A percentile compares a stretch with the other conserved stretches of the same genome.
Evolutionary conservation across 2,329 filamentous ascomycete genomes (phyloP).

Genomic region (Alternaria rosae): DNA sequence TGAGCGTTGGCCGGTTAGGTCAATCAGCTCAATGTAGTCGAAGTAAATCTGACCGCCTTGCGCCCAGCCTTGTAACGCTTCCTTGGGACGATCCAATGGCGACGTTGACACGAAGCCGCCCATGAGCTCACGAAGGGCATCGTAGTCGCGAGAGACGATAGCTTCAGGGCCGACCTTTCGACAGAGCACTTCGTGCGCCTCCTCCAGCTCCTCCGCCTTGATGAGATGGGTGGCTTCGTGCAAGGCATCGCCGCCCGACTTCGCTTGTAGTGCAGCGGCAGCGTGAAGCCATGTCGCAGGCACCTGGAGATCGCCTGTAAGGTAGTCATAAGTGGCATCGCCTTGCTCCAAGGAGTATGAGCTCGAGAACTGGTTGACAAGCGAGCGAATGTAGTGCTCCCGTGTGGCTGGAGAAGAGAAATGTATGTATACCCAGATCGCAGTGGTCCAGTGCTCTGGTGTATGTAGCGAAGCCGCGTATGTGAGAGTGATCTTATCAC

Average conservation of each 20-base stretch:
- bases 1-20: slow-evolving; percentile 40
- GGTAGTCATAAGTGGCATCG: slow-evolving; percentile 63
- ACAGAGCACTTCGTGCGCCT: slow-evolving; percentile 85
- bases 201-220: slow-evolving; percentile 74
- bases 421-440: slow-evolving; percentile 79
- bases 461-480: slow-evolving; percentile 49
- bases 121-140: slow-evolving; percentile 72
- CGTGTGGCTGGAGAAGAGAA: slow-evolving; percentile 70
- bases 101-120: slow-evolving; percentile 66
- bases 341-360: slow-evolving; percentile 67
- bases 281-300: slow-evolving; percentile 84
- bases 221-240: slow-evolving; percentile 73
- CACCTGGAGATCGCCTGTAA: slow-evolving; percentile 72
- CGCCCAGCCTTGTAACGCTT: slow-evolving; percentile 73
- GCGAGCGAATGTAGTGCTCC: slow-evolving; percentile 74
- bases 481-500: slow-evolving; percentile 64
- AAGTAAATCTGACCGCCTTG: slow-evolving; percentile 82
- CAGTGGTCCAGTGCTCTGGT: slow-evolving; percentile 52
- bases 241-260: slow-evolving; percentile 71
- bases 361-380: slow-evolving; percentile 65
- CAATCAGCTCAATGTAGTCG: slow-evolving; percentile 63
- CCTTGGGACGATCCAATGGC: slow-evolving; percentile 38
- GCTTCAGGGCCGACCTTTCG: slow-evolving; percentile 81
- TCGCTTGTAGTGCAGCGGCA: slow-evolving; percentile 83
- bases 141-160: slow-evolving; percentile 83